A percentile compares a stretch with the other conserved stretches of the same genome.
These are phyloP conservation scores for Hanseniaspora guilliermondii DNA, from an alignment of 805 yeast species.

Conservation along the genomic window DNA sequence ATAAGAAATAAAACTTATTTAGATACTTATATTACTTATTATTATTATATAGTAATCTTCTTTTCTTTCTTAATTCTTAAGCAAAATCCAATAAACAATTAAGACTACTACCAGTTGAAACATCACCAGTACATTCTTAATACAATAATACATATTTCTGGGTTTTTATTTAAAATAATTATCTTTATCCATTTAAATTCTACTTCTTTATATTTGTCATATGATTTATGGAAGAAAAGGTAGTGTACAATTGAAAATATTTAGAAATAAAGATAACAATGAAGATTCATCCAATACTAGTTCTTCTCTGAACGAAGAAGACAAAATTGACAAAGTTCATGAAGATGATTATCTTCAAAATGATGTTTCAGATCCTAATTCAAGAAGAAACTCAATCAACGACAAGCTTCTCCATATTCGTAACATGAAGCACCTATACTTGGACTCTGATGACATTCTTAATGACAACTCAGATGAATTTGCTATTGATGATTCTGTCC, in stretches of 20 bases:
- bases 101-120: too few species aligned
- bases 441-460: slow-evolving; percentile 11
- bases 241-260: slow-evolving; percentile 26
- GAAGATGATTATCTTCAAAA: neutral
- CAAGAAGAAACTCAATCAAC: neutral
- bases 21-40: too few species aligned
- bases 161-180: neutral
- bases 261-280: slow-evolving; percentile 23
- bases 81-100: too few species aligned
- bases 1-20: too few species aligned
- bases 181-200: neutral
- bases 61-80: too few species aligned
- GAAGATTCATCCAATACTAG: neutral
- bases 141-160: too few species aligned
- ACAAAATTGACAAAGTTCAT: neutral
- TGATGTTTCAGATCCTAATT: neutral
- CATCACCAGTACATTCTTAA: too few species aligned
- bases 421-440: slow-evolving; percentile 8
- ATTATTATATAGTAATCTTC: too few species aligned
- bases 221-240: slow-evolving; percentile 26
- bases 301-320: neutral
- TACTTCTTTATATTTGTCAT: neutral
- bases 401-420: slow-evolving; percentile 15
- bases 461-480: neutral
- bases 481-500: neutral